Conservation (phyloP, 2,329 filamentous ascomycete genomes). For the Madurella fahalii region DNA sequence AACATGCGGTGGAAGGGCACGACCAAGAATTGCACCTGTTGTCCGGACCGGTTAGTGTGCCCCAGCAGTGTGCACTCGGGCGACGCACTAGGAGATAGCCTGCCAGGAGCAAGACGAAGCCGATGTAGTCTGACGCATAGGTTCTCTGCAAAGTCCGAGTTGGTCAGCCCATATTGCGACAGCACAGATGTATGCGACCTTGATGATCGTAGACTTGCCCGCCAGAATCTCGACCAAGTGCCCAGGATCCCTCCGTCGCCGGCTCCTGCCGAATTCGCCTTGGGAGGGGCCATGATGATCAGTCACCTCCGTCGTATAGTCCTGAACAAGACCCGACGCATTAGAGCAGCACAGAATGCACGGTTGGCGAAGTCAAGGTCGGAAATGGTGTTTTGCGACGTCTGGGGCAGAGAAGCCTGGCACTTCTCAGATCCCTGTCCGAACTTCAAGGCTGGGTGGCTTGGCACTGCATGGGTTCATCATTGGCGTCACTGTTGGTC, state of each 20-base stretch:
- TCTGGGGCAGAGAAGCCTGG: not conserved
- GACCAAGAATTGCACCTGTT: slow-evolving; percentile 62
- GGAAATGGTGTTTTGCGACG: not conserved
- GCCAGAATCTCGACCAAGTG: slow-evolving; percentile 44
- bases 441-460: too few species aligned
- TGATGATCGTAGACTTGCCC: slow-evolving; percentile 32
- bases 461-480: too few species aligned
- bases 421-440: too few species aligned
- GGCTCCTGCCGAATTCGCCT: slow-evolving; percentile 11
- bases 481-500: too few species aligned
- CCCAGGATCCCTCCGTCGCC: slow-evolving; percentile 25
- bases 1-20: slow-evolving; percentile 95
- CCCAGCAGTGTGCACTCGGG: slow-evolving; percentile 18
- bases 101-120: slow-evolving; percentile 64
- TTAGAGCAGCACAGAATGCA: slow-evolving; percentile 18
- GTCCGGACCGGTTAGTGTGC: not conserved
- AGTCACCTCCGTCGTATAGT: slow-evolving; percentile 42
- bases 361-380: not conserved
- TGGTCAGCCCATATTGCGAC: slow-evolving; percentile 12
- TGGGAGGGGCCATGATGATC: slow-evolving; percentile 37
- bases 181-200: not conserved
- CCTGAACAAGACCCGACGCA: slow-evolving; percentile 38
- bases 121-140: slow-evolving; percentile 85
- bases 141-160: slow-evolving; percentile 54
- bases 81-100: slow-evolving; percentile 58